These are phyloP conservation scores for Phytomonas sp. DNA, from an alignment of 208 protist genomes.

Conservation along the genomic window DNA sequence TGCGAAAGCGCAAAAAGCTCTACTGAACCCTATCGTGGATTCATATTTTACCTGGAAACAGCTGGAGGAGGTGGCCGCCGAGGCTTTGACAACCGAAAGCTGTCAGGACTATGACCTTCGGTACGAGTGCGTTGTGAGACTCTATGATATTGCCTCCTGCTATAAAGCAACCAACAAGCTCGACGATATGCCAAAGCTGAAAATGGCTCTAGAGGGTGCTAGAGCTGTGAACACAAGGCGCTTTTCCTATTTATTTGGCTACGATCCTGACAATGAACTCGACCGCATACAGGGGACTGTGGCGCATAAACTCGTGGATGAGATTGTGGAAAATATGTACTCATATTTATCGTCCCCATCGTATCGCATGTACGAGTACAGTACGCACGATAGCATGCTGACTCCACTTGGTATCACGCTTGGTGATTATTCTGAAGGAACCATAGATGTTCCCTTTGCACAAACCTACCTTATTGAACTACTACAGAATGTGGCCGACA, in stretches of 20 bases:
- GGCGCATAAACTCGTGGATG: conserved; percentile 33
- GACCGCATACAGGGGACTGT: conserved; percentile 26
- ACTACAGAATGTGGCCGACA: conserved; percentile 34
- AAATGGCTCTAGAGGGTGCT: conserved; percentile 13
- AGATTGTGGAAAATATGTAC: conserved; percentile 40
- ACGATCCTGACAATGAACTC: conserved; percentile 19
- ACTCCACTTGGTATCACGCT: conserved; percentile 35
- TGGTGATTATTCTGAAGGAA: conserved; percentile 29
- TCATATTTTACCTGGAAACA: conserved; percentile 31
- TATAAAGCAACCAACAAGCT: conserved; percentile 25
- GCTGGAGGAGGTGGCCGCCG: conserved; percentile 26
- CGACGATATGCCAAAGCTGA: conserved; percentile 17
- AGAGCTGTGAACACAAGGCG: conserved; percentile 12
- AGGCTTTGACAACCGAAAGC: conserved; percentile 24
- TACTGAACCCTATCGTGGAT: conserved; percentile 18
- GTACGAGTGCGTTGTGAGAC: conserved; percentile 17
- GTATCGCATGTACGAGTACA: conserved; percentile 59
- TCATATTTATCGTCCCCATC: conserved; percentile 23
- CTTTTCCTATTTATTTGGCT: conserved; percentile 24
- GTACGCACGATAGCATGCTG: conserved; percentile 47
- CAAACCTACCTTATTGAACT: conserved; percentile 49
- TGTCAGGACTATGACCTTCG: conserved; percentile 27
- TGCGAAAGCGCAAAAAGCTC: conserved; percentile 3
- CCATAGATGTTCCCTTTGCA: conserved; percentile 35
- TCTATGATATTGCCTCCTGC: conserved; percentile 43